Base-by-base conservation (phyloP, 768 basidiomycete species). In the Lanmaoa rubissima region DNA sequence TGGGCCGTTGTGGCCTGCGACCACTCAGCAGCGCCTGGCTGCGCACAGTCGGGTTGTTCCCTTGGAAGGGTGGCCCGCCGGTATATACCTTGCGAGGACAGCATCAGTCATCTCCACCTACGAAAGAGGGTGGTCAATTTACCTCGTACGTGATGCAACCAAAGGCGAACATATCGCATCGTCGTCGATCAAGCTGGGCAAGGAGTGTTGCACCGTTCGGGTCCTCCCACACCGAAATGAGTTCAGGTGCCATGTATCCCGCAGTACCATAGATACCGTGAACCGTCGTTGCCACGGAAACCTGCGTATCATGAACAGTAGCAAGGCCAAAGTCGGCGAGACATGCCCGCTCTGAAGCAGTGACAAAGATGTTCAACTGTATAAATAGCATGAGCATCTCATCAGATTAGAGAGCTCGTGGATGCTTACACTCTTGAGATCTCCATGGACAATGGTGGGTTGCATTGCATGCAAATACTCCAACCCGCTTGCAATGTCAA, bases 391-490 rank as follows among this genome's bases (percentile, higher is more conserved):
- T 65, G 13, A 65, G 39, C 11, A 4, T 35, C 47, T 42, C 13
- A 5, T 36, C 13, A 3, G 7, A 43, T 28, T 9, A 48, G 2
- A 21, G 16, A 28, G n/a, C 26, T 17, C 35, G 21, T 3, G 31
- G 41, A 38, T 11, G 57, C 75, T 58, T 51, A 79, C 78, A 32
- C 73, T 73, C 62, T 78, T 79, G 21, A 79, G 55, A 51, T 79
- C 78, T 11, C 78, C 78, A 19, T 79, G 78, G 13, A 74, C 59
- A 16, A 79, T 70, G 1, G 78, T 76, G 26, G 75, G 75, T 34
- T 69, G 53, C 57, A 71, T 66, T 8, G 64, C 63, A 49, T 79
- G 78, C 21, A 79, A 62, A 53, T 76, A 78, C 38, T 66, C 64
- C 8, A 79, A 56, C 21, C 76, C 78, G 2, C 42, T 57, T 7